A percentile compares a stretch with the other conserved stretches of the same genome.
phyloP scores from a whole-genome alignment of 2,329 filamentous ascomycete species.

The Trichoderma lentiforme region DNA sequence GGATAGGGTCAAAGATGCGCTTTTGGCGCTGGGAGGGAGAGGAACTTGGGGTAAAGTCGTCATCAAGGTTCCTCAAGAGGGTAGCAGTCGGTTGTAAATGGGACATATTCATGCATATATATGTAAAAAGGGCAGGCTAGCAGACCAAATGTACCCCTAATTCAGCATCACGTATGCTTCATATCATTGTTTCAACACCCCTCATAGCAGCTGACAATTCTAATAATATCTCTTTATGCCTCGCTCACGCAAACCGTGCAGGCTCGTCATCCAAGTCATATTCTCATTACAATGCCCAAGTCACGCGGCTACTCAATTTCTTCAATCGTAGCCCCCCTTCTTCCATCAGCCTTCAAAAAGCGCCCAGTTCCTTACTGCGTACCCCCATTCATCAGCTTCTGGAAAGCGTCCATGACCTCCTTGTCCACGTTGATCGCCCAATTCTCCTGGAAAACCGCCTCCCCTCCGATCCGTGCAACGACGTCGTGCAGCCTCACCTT shows the following conservation, averaged over 20 bases:
- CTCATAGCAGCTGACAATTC: neutral
- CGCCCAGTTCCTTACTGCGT: conserved; percentile 10
- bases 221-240: neutral
- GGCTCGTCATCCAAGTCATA: conserved; percentile 11
- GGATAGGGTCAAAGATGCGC: conserved; percentile 71
- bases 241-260: neutral
- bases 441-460: conserved; percentile 61
- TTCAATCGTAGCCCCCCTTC: neutral
- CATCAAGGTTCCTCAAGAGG: conserved; percentile 72
- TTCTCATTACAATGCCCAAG: conserved; percentile 1
- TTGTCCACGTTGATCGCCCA: conserved; percentile 74
- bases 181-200: neutral
- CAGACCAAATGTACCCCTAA: neutral
- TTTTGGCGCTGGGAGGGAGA: conserved; percentile 73
- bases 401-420: conserved; percentile 66
- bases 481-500: conserved; percentile 57
- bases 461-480: conserved; percentile 60
- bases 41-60: conserved; percentile 97
- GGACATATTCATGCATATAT: neutral
- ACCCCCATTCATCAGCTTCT: conserved; percentile 28
- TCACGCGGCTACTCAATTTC: neutral
- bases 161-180: neutral
- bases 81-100: conserved; percentile 52
- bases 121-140: neutral
- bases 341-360: neutral